Conservation (phyloP, 192 early-diverging fungal species). For the Gorgonomyces haynaldii region DNA sequence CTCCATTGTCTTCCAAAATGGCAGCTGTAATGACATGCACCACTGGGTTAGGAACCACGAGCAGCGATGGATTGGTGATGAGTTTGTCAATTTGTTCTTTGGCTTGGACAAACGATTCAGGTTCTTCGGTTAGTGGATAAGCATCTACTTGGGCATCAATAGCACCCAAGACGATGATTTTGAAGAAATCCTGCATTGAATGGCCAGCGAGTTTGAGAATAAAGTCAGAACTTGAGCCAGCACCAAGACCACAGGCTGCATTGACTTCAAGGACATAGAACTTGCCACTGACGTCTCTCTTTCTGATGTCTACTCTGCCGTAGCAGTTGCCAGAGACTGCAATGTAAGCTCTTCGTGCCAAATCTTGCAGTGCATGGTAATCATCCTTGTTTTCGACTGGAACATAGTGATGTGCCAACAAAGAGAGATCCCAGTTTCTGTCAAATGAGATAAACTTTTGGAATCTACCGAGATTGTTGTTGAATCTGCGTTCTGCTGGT, state of each 20-base stretch:
- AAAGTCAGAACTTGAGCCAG: constrained; percentile 27
- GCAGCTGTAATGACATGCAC: constrained; percentile 22
- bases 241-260: constrained; percentile 29
- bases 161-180: constrained; percentile 17
- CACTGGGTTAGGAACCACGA: constrained; percentile 17
- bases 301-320: constrained; percentile 33
- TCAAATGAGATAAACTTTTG: constrained; percentile 22
- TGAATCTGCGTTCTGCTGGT: constrained; percentile 21
- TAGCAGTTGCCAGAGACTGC: constrained; percentile 29
- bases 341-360: constrained; percentile 27
- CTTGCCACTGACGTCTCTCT: constrained; percentile 14
- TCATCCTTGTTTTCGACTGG: constrained; percentile 12
- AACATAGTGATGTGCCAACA: constrained; percentile 14
- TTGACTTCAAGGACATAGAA: constrained; percentile 32
- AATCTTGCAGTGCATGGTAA: constrained; percentile 6
- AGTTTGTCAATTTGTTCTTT: constrained; percentile 18
- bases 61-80: constrained; percentile 21
- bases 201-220: constrained; percentile 27
- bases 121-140: constrained; percentile 13
- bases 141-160: constrained; percentile 10
- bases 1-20: constrained; percentile 13
- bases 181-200: constrained; percentile 28
- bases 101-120: constrained; percentile 10
- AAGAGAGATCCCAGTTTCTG: constrained; percentile 23
- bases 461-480: constrained; percentile 23